These are phyloP conservation scores for Jacaranda copaia DNA, from an alignment of 257 asterid genomes.

Conservation along the genomic window DNA sequence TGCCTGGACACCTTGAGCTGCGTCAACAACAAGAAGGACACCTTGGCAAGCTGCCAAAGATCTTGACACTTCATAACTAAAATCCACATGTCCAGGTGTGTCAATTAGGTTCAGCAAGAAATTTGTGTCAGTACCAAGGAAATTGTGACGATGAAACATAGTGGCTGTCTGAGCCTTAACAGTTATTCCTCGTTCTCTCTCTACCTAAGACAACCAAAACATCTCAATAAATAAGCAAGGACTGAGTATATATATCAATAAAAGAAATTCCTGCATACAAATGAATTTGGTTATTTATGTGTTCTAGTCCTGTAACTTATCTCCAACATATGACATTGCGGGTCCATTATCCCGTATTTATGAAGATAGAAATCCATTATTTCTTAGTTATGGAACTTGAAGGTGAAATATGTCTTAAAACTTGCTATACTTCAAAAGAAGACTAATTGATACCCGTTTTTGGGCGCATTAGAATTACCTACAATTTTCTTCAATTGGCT, in stretches of 20 bases:
- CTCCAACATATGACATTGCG: not conserved
- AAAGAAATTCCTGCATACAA: not conserved
- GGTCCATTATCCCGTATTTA: conserved; percentile 8
- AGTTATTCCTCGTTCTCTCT: conserved; percentile 96
- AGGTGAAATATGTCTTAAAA: not conserved
- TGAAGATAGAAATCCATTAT: not conserved
- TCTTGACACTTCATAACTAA: conserved; percentile 95
- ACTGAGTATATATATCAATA: not conserved
- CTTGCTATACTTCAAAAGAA: not conserved
- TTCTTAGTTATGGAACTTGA: not conserved
- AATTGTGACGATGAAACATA: conserved; percentile 85
- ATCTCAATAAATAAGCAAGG: conserved; percentile 25
- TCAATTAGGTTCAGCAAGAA: conserved; percentile 85
- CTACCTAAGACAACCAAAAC: conserved; percentile 69
- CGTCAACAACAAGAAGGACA: conserved; percentile 94
- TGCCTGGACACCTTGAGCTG: conserved; percentile 99
- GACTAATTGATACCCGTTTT: not conserved
- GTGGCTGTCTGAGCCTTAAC: conserved; percentile 99
- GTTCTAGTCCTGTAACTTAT: not conserved
- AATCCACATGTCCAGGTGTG: conserved; percentile 99
- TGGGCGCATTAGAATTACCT: not conserved
- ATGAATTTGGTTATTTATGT: not conserved
- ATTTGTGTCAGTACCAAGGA: conserved; percentile 58
- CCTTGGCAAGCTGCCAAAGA: conserved; percentile 99
- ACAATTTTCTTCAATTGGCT: conserved; percentile 7